These are phyloP conservation scores for Candida chilensis DNA, from an alignment of 805 yeast species.

Conservation along the genomic window DNA sequence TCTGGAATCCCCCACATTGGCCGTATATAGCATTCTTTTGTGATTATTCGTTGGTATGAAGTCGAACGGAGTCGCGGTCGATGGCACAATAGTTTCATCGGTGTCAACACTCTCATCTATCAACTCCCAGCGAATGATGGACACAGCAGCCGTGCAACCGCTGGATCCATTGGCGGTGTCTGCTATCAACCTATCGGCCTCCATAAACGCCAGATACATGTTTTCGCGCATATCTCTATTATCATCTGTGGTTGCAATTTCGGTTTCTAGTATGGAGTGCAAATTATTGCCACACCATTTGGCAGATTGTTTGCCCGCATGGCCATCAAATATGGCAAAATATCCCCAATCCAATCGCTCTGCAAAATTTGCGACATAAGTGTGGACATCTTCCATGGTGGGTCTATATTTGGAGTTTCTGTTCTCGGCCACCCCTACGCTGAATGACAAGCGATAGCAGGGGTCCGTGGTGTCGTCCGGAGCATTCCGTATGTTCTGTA, in stretches of 20 bases:
- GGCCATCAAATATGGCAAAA: constrained; percentile 95
- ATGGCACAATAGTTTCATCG: no score
- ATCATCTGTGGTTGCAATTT: constrained; percentile 32
- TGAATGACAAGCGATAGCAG: constrained; percentile 54
- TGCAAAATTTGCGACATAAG: constrained; percentile 88
- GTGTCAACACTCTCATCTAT: constrained; percentile 15
- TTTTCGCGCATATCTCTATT: constrained; percentile 52
- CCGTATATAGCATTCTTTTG: constrained; percentile 77
- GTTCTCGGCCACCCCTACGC: constrained; percentile 90
- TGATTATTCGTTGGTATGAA: constrained; percentile 40
- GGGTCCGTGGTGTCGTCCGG: constrained; percentile 19
- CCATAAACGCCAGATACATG: constrained; percentile 58
- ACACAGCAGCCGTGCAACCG: constrained; percentile 95
- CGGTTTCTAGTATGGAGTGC: constrained; percentile 59
- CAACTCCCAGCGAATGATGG: constrained; percentile 78
- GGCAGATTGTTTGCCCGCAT: constrained; percentile 90
- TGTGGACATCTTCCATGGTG: constrained; percentile 95
- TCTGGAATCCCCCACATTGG: constrained; percentile 92
- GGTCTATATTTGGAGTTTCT: constrained; percentile 72
- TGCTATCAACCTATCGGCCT: constrained; percentile 65
- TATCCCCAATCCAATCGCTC: constrained; percentile 89
- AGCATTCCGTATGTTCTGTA: not conserved
- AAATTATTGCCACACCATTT: constrained; percentile 89
- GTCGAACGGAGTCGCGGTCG: constrained; percentile 29
- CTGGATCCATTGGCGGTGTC: constrained; percentile 59